Conservation (phyloP, 2,329 filamentous ascomycete species). For the Tolypocladium amazonense region DNA sequence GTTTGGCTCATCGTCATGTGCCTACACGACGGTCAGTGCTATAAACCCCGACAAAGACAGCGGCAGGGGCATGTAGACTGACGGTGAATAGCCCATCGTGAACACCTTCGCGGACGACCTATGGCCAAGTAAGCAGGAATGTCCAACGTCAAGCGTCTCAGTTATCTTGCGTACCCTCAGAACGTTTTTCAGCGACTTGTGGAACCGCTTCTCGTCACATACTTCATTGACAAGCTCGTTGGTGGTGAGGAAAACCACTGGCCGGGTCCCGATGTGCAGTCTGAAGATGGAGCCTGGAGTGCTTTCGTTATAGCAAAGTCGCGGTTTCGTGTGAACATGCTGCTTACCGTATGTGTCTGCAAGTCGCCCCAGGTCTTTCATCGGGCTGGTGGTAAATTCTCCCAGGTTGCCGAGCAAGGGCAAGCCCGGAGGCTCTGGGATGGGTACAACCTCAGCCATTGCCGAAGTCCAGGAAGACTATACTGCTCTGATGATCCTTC, state of each 20-base stretch:
- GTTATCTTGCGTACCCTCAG: slow-evolving; percentile 24
- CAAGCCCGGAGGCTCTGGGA: slow-evolving; percentile 53
- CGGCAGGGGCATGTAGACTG: slow-evolving; percentile 4
- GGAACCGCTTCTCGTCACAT: slow-evolving; percentile 56
- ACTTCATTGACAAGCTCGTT: slow-evolving; percentile 50
- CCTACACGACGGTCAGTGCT: slow-evolving; percentile 21
- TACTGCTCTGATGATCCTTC: background rate
- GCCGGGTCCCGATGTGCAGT: slow-evolving; percentile 36
- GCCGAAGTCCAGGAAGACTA: background rate
- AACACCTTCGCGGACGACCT: slow-evolving; percentile 48
- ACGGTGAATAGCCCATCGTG: slow-evolving; percentile 59
- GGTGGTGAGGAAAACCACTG: slow-evolving; percentile 39
- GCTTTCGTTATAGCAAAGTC: background rate
- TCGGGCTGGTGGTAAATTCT: slow-evolving; percentile 50
- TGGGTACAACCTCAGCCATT: slow-evolving; percentile 30
- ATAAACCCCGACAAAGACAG: background rate
- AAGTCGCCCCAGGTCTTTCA: slow-evolving; percentile 43
- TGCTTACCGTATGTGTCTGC: slow-evolving; percentile 53
- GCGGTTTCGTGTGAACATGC: background rate
- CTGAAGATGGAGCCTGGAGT: slow-evolving; percentile 47
- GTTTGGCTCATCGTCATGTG: slow-evolving; percentile 38
- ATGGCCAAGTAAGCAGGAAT: background rate
- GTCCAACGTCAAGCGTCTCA: background rate
- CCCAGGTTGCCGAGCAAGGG: slow-evolving; percentile 56
- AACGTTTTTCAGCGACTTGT: slow-evolving; percentile 41